A percentile compares a stretch with the other conserved stretches of the same genome.
phyloP scores from a whole-genome alignment of 768 basidiomycete genomes.

The Leccinum longicurvipes region DNA sequence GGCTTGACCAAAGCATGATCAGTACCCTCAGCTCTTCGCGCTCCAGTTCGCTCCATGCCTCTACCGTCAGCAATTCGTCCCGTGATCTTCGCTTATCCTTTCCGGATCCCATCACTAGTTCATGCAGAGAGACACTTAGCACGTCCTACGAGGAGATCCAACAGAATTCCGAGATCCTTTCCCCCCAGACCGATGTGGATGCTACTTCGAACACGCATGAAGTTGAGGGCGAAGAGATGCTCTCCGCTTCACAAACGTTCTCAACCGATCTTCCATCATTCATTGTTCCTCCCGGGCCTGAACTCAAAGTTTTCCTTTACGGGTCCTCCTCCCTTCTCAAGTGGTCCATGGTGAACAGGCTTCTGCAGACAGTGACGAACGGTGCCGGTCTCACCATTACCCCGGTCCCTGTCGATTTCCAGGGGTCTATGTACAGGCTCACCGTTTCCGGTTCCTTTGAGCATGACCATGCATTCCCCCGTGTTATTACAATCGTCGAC shows the following conservation, averaged over 20 bases:
- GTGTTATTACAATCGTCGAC: constrained; percentile 38
- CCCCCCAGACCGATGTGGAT: constrained; percentile 20
- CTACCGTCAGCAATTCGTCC: constrained; percentile 56
- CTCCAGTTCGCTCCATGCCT: constrained; percentile 53
- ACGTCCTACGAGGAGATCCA: constrained; percentile 56
- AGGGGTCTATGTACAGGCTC: constrained; percentile 24
- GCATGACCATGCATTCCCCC: constrained; percentile 26
- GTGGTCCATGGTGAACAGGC: constrained; percentile 56
- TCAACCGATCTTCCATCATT: constrained; percentile 32
- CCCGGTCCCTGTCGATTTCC: constrained; percentile 19
- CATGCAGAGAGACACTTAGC: constrained; percentile 54
- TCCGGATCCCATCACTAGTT: constrained; percentile 78
- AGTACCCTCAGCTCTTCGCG: constrained; percentile 76
- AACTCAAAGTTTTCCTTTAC: constrained; percentile 66
- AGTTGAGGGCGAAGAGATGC: constrained; percentile 33
- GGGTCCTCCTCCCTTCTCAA: constrained; percentile 57
- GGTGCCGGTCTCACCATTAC: constrained; percentile 33
- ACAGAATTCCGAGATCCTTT: constrained; percentile 34
- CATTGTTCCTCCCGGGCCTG: constrained; percentile 28
- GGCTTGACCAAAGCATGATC: constrained; percentile 78
- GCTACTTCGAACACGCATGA: constrained; percentile 11
- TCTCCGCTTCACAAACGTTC: constrained; percentile 19
- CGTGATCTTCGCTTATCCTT: constrained; percentile 79
- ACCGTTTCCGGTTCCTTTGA: constrained; percentile 26
- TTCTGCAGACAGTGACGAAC: constrained; percentile 53